Percentiles rank a stretch among this genome's conserved stretches.
These are phyloP conservation scores for Penicillium sp. DNA, from an alignment of 2,329 filamentous ascomycete species.

Conservation along the genomic window DNA sequence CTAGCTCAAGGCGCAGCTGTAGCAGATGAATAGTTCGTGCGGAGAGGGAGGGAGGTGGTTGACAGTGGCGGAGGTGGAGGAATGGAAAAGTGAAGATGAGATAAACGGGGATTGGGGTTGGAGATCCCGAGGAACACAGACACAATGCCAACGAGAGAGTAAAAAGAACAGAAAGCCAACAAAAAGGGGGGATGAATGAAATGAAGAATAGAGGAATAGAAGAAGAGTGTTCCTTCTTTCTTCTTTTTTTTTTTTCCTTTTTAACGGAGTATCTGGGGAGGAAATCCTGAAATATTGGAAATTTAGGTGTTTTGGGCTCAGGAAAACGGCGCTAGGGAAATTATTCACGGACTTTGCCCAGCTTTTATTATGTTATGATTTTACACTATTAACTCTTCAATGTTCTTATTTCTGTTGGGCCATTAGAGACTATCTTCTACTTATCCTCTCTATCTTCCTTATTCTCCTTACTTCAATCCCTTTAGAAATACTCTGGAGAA, in stretches of 20 bases:
- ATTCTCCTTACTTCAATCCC: not conserved
- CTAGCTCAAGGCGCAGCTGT: conserved; percentile 30
- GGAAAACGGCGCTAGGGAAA: conserved; percentile 5
- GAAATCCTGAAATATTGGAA: not conserved
- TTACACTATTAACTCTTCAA: too few species aligned
- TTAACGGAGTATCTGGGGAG: not conserved
- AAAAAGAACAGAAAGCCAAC: not conserved
- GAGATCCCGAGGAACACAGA: conserved; percentile 4
- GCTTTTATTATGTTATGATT: not conserved
- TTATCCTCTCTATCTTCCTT: not conserved
- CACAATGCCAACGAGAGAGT: not conserved
- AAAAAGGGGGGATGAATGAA: not conserved
- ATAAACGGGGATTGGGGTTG: conserved; percentile 5
- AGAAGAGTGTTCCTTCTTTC: not conserved
- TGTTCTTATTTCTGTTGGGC: not conserved
- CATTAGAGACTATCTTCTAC: not conserved
- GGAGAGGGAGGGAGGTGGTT: conserved; percentile 1
- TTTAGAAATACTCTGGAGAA: not conserved
- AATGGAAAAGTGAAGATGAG: conserved; percentile 5
- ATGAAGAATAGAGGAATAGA: too few species aligned
- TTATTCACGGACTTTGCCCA: not conserved
- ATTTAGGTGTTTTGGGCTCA: not conserved
- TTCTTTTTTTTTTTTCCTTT: not conserved
- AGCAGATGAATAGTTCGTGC: conserved; percentile 18
- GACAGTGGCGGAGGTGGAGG: not conserved